Evolutionary conservation across 108 stramenopile species (phyloP).

Genomic region (Pseudonitzschia delicatissima): DNA sequence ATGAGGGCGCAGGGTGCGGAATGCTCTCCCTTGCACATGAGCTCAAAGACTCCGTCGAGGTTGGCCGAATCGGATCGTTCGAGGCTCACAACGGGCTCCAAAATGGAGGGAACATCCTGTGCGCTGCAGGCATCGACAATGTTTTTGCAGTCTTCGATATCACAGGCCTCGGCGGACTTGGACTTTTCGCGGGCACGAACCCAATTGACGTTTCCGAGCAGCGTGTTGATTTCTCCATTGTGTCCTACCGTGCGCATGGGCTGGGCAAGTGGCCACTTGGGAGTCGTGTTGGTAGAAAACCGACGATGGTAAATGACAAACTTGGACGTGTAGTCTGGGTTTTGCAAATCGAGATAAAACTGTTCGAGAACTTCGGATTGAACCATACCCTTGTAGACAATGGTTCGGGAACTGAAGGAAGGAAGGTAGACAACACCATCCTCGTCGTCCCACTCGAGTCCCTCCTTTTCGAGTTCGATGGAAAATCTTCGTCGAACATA

Average conservation of each 20-base stretch:
- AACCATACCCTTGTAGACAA: constrained; percentile 96
- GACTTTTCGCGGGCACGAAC: constrained; percentile 89
- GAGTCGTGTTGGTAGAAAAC: constrained; percentile 94
- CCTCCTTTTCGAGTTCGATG: constrained; percentile 60
- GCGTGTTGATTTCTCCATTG: constrained; percentile 96
- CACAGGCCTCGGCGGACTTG: constrained; percentile 47
- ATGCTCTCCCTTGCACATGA: constrained; percentile 89
- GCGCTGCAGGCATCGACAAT: constrained; percentile 85
- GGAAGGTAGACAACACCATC: constrained; percentile 83
- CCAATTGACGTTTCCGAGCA: constrained; percentile 96
- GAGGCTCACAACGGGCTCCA: constrained; percentile 85
- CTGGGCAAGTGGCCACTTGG: constrained; percentile 92
- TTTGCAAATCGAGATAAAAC: constrained; percentile 87
- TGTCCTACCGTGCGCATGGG: constrained; percentile 94
- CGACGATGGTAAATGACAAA: constrained; percentile 93
- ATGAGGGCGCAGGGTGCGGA: constrained; percentile 90
- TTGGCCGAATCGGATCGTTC: constrained; percentile 91
- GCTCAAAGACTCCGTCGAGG: constrained; percentile 93
- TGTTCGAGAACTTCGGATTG: constrained; percentile 75
- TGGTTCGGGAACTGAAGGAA: constrained; percentile 80
- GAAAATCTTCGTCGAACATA: constrained; percentile 81
- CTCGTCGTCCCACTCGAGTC: constrained; percentile 64
- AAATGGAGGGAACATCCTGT: constrained; percentile 73
- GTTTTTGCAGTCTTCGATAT: constrained; percentile 80
- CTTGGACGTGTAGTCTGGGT: constrained; percentile 81